Evolutionary conservation across 73 alveolate genomes (phyloP), one percentile per base, ranked within the genome.

Genomic region (Breviolum minutum): DNA sequence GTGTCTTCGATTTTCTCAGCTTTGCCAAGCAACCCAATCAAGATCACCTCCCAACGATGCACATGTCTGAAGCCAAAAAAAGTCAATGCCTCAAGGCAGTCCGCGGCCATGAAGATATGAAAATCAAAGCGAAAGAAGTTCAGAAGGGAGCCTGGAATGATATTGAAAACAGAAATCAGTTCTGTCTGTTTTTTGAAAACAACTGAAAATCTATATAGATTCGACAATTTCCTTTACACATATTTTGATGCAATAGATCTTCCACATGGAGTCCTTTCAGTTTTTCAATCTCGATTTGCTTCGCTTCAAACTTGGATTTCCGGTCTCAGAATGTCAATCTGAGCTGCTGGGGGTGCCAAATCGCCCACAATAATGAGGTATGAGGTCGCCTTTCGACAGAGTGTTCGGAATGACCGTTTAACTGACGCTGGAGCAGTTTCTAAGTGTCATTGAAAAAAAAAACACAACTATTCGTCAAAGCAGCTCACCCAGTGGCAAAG

Each of bases 41-140:
- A 61, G 68, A 92, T 92, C n/a, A 92, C 90, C 85, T 92, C 98
- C 98, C 98, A 92, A 19, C 98, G 98, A 30, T 54, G 98, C 32
- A 73, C 24, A 1, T 71, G 85, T 83, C 92, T 54, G 68, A 92
- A 27, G 66, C 98, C 98, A n/a, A 92, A 63, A 30, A 22, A 60
- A 27, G 27, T 66, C 81, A 92, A 8, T 26, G 98, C 98, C 98
- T 92, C 69, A 63, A 8, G n/a, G 32, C 60, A 10, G 12, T 7
- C 17, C n/a, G 24, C n/a, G n/a, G 77, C 77, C 24, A 17, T 68
- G n/a, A 22, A 14, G 17, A 17, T 68, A 14, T 68, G 17, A 14
- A 68, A 17, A 22, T 68, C 77, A 68, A 14, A 68, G 24, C 77
- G 24, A 17, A 68, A 68, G 77, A 13, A 17, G 74, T 17, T 17